A percentile compares a stretch with the other conserved stretches of the same genome.
These are phyloP conservation scores for Hibiscus tridactylites DNA, from an alignment of 345 rosid genomes.

Conservation along the genomic window DNA sequence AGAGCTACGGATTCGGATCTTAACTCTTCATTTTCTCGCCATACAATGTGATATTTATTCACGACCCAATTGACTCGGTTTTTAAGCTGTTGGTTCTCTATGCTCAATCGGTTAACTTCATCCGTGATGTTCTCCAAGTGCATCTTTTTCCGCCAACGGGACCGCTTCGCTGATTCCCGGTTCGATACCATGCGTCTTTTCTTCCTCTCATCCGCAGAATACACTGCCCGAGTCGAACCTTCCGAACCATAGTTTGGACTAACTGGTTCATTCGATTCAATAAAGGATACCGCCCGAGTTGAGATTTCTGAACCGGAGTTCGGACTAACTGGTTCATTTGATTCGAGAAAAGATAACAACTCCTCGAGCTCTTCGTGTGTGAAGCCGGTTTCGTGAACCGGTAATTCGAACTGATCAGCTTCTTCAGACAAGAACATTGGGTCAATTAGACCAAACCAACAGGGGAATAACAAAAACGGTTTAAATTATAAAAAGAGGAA, in stretches of 20 bases:
- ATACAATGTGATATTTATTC: conserved; percentile 26
- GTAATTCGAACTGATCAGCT: conserved; percentile 19
- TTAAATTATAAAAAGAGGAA: neutral
- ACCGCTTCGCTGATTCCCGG: conserved; percentile 83
- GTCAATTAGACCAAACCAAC: neutral
- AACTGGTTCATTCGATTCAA: conserved; percentile 22
- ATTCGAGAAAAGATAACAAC: conserved; percentile 34
- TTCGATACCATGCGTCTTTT: conserved; percentile 62
- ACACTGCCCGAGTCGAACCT: conserved; percentile 29
- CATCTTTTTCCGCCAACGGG: conserved; percentile 74
- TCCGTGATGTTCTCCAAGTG: conserved; percentile 50
- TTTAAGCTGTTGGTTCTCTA: conserved; percentile 52
- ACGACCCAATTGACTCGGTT: conserved; percentile 28
- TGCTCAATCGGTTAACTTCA: conserved; percentile 33
- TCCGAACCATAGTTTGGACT: conserved; percentile 40
- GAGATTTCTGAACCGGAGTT: conserved; percentile 44
- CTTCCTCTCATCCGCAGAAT: conserved; percentile 49
- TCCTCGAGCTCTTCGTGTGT: conserved; percentile 37
- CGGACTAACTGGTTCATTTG: conserved; percentile 21
- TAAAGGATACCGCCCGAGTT: conserved; percentile 31
- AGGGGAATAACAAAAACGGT: neutral
- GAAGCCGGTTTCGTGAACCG: conserved; percentile 32
- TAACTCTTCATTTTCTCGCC: conserved; percentile 49
- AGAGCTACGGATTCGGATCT: conserved; percentile 45
- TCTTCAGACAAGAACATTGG: conserved; percentile 33